Conservation (phyloP, 139 green algal species). For the Chlorella sp. region DNA sequence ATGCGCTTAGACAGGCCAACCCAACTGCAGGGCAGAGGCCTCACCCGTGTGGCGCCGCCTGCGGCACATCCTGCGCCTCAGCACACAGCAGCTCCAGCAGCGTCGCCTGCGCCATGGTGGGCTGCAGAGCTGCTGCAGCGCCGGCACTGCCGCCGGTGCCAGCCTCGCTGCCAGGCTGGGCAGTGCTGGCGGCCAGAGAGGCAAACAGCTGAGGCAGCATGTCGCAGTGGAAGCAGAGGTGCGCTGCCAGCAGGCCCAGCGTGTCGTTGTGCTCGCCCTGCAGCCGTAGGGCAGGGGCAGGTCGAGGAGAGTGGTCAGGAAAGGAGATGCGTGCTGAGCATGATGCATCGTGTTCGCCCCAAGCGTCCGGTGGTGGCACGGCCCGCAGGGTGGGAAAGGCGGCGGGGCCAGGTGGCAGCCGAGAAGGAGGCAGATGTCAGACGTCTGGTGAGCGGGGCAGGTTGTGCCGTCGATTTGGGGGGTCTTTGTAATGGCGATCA, state of each 20-base stretch:
- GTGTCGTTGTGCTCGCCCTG: slow-evolving; percentile 38
- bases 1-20: background rate
- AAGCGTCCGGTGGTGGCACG: too few relatives aligned
- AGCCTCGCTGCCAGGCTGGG: background rate
- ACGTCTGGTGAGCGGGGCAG: background rate
- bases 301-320: too few relatives aligned
- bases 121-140: background rate
- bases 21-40: background rate
- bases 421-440: too few relatives aligned
- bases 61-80: slow-evolving; percentile 26
- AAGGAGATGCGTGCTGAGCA: too few relatives aligned
- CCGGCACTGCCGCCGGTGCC: background rate
- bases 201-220: slow-evolving; percentile 3
- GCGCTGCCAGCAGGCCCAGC: slow-evolving; percentile 26
- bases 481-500: too few relatives aligned
- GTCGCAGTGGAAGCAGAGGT: slow-evolving; percentile 24
- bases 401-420: too few relatives aligned
- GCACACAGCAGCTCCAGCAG: slow-evolving; percentile 29
- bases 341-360: too few relatives aligned
- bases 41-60: background rate
- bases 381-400: background rate
- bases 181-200: background rate
- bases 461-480: too few relatives aligned
- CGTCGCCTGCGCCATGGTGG: slow-evolving; percentile 21
- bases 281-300: background rate